phyloP scores from a whole-genome alignment of 352 stramenopile genomes.

The Thraustotheca clavata region DNA sequence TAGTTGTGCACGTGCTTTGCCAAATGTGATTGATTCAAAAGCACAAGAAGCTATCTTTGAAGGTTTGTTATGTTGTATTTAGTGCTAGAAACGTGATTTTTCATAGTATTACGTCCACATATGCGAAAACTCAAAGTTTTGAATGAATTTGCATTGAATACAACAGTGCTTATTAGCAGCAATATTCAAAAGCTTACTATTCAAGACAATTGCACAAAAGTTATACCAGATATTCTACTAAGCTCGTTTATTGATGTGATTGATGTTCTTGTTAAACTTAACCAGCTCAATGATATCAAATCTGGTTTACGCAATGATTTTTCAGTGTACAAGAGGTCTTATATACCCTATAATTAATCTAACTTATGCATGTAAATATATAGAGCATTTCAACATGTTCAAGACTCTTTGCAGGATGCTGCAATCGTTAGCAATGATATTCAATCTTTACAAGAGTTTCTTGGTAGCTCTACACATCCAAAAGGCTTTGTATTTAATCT shows the following conservation, averaged over 20 bases:
- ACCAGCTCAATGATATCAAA: slow-evolving; percentile 57
- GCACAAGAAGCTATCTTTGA: slow-evolving; percentile 38
- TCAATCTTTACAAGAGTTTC: slow-evolving; percentile 50
- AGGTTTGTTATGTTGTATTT: slow-evolving; percentile 22
- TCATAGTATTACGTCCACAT: slow-evolving; percentile 49
- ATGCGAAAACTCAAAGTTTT: slow-evolving; percentile 45
- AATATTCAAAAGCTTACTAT: slow-evolving; percentile 58
- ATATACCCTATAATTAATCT: neutral
- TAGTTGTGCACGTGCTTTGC: slow-evolving; percentile 45
- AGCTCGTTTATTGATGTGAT: slow-evolving; percentile 49
- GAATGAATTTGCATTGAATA: slow-evolving; percentile 46
- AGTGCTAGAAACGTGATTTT: neutral
- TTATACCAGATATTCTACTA: slow-evolving; percentile 52
- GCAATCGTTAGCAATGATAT: slow-evolving; percentile 48
- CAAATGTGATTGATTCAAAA: slow-evolving; percentile 23
- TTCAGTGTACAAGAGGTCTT: slow-evolving; percentile 51
- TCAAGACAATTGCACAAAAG: slow-evolving; percentile 52
- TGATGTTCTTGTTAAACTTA: slow-evolving; percentile 56
- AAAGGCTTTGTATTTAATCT: slow-evolving; percentile 58
- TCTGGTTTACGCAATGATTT: slow-evolving; percentile 67
- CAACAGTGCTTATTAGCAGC: slow-evolving; percentile 52
- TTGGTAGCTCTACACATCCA: slow-evolving; percentile 39
- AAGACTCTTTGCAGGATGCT: slow-evolving; percentile 29
- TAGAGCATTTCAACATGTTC: slow-evolving; percentile 46
- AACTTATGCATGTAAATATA: neutral